phyloP scores from a whole-genome alignment of 2,329 filamentous ascomycete genomes.

The Fusarium transvaalense region DNA sequence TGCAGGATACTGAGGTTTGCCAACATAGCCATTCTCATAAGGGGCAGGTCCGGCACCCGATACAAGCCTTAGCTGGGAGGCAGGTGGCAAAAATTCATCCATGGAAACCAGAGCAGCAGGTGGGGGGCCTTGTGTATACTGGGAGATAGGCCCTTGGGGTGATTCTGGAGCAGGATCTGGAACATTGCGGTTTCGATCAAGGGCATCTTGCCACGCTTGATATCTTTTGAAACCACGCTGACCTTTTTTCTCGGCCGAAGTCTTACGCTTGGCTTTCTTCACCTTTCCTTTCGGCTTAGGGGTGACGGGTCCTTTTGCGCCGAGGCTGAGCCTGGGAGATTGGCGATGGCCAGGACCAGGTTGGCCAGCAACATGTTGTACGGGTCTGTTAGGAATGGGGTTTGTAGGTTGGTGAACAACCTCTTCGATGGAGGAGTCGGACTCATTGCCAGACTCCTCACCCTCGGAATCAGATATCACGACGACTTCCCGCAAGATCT shows the following conservation, averaged over 20 bases:
- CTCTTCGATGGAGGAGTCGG: conserved; percentile 51
- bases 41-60: conserved; percentile 42
- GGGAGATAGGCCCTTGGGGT: conserved; percentile 22
- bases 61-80: conserved; percentile 38
- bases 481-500: conserved; percentile 75
- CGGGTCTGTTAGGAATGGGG: conserved; percentile 16
- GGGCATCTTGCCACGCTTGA: conserved; percentile 58
- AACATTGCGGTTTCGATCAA: conserved; percentile 47
- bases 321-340: conserved; percentile 34
- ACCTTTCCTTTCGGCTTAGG: conserved; percentile 43
- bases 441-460: conserved; percentile 57
- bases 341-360: conserved; percentile 32
- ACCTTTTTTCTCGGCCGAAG: conserved; percentile 50
- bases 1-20: conserved; percentile 37
- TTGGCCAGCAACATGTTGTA: conserved; percentile 28
- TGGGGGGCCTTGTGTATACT: conserved; percentile 27
- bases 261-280: conserved; percentile 49
- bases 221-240: conserved; percentile 63
- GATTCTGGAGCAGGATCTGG: conserved; percentile 22
- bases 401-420: conserved; percentile 28
- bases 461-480: conserved; percentile 73
- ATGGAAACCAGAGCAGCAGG: conserved; percentile 18
- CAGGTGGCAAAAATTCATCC: conserved; percentile 33
- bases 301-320: conserved; percentile 28
- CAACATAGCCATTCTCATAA: conserved; percentile 49